phyloP scores from a whole-genome alignment of 208 protist genomes.

The Wallacemonas sp. region DNA sequence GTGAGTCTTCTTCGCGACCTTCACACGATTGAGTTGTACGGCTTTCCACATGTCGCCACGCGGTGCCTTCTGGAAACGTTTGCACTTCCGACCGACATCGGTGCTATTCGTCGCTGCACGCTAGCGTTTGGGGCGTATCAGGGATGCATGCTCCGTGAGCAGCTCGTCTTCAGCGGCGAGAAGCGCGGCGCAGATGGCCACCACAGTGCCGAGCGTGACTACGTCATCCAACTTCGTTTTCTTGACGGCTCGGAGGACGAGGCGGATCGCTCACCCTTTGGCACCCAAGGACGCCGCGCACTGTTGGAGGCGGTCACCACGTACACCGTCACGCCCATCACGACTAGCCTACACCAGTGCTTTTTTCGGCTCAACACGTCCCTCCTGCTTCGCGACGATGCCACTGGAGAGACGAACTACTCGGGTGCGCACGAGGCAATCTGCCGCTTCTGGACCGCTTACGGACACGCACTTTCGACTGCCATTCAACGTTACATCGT shows the following conservation, averaged over 20 bases:
- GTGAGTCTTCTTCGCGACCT: constrained; percentile 27
- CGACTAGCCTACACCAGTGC: constrained; percentile 42
- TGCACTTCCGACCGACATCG: constrained; percentile 10
- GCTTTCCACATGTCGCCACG: constrained; percentile 17
- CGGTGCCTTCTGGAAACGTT: constrained; percentile 47
- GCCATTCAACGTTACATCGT: constrained; percentile 30
- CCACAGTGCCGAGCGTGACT: background rate
- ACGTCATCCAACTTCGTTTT: constrained; percentile 32
- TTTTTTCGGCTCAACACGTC: constrained; percentile 37
- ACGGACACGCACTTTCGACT: constrained; percentile 13
- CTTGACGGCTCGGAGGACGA: constrained; percentile 27
- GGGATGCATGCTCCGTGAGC: constrained; percentile 42
- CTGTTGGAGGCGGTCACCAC: constrained; percentile 15
- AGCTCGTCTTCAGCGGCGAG: constrained; percentile 15
- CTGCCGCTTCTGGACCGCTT: constrained; percentile 28
- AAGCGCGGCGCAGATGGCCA: background rate
- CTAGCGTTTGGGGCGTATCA: constrained; percentile 19
- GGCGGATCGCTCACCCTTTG: constrained; percentile 41
- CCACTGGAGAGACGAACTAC: background rate
- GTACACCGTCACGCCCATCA: constrained; percentile 31
- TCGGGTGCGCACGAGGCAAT: background rate
- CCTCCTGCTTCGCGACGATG: constrained; percentile 13
- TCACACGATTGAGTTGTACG: constrained; percentile 34
- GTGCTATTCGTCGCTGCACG: constrained; percentile 32
- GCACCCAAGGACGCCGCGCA: constrained; percentile 13